Evolutionary conservation across 1,139 yeast species (phyloP).

Genomic region (Sugiyamaella japonica): DNA sequence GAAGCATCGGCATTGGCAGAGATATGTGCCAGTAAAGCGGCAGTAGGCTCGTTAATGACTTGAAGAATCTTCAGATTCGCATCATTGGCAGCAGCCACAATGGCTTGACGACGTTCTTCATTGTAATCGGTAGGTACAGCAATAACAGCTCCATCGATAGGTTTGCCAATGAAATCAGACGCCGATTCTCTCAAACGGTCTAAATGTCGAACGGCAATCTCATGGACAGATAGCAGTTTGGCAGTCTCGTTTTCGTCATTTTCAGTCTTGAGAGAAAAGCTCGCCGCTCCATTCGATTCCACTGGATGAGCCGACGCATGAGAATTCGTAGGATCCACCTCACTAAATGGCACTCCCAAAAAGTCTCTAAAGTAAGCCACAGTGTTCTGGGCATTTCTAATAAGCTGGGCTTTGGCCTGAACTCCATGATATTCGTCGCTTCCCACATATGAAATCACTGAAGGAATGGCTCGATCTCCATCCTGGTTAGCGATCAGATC

Average conservation of each 20-base stretch:
- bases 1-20: slow-evolving; percentile 46
- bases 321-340: slow-evolving; percentile 63
- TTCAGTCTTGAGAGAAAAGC: slow-evolving; percentile 56
- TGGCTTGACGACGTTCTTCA: slow-evolving; percentile 66
- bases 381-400: slow-evolving; percentile 87
- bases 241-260: slow-evolving; percentile 46
- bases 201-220: slow-evolving; percentile 82
- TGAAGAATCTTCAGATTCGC: slow-evolving; percentile 84
- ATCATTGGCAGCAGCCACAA: slow-evolving; percentile 60
- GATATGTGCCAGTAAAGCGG: slow-evolving; percentile 83
- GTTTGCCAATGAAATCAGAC: slow-evolving; percentile 83
- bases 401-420: slow-evolving; percentile 89
- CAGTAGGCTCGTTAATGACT: slow-evolving; percentile 88
- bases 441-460: slow-evolving; percentile 88
- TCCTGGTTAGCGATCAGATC: slow-evolving; percentile 99
- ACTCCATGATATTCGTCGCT: slow-evolving; percentile 96
- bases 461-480: slow-evolving; percentile 97
- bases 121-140: slow-evolving; percentile 90
- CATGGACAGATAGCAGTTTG: slow-evolving; percentile 62
- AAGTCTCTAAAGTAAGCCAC: slow-evolving; percentile 91
- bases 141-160: slow-evolving; percentile 78
- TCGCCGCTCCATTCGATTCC: slow-evolving; percentile 67
- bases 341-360: slow-evolving; percentile 70
- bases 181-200: slow-evolving; percentile 84
- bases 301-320: slow-evolving; percentile 73